Evolutionary conservation across 139 green algal genomes (phyloP).

Genomic region (Tetraselmis striata): DNA sequence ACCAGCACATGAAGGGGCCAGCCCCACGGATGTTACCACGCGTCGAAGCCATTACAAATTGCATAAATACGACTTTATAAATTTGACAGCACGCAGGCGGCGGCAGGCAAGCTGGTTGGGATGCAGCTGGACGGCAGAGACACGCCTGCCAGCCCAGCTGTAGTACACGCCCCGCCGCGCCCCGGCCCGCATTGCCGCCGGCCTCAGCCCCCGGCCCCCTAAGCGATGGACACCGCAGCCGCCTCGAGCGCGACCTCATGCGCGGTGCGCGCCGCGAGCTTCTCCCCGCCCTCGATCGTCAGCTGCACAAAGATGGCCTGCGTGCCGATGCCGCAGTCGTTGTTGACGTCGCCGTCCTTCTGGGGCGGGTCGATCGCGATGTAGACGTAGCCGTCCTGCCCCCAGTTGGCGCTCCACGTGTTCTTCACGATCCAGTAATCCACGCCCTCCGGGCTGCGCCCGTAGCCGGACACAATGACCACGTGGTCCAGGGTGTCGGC

Average conservation of each 20-base stretch:
- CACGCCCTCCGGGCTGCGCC: conserved; percentile 7
- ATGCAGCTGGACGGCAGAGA: too few species aligned
- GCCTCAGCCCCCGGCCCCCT: too few species aligned
- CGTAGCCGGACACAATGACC: background rate
- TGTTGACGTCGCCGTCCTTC: conserved; percentile 17
- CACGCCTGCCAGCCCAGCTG: too few species aligned
- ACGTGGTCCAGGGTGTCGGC: background rate
- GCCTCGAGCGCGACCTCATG: background rate
- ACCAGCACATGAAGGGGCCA: too few species aligned
- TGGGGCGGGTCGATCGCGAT: background rate
- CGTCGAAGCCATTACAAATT: too few species aligned
- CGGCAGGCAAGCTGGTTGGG: too few species aligned
- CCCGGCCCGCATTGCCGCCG: too few species aligned
- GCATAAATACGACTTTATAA: too few species aligned
- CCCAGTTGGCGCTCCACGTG: conserved; percentile 32
- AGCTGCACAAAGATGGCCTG: conserved; percentile 27
- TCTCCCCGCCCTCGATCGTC: background rate
- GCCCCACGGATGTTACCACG: too few species aligned
- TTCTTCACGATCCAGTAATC: conserved; percentile 53
- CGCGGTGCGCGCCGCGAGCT: too few species aligned
- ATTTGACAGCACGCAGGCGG: too few species aligned
- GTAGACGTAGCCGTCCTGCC: conserved; percentile 10
- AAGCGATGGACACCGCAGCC: background rate
- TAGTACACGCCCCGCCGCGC: too few species aligned
- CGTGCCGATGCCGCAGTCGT: conserved; percentile 52